phyloP scores from a whole-genome alignment of 2,329 filamentous ascomycete genomes.

The Thelonectria discophora region DNA sequence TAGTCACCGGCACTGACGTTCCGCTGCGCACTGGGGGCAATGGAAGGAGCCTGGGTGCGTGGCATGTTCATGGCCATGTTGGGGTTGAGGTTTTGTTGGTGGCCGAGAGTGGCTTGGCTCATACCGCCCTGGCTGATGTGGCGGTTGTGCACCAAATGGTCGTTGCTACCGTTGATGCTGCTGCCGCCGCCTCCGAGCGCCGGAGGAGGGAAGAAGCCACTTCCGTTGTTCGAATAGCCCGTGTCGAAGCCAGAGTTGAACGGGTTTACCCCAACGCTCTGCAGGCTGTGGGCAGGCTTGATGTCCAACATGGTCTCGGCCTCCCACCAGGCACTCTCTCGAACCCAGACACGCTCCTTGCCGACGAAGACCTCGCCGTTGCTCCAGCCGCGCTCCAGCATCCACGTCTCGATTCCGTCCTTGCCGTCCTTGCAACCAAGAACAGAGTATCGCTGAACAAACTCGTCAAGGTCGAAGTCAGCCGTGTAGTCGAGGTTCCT shows the following conservation, averaged over 20 bases:
- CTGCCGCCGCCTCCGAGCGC: constrained; percentile 68
- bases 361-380: constrained; percentile 96
- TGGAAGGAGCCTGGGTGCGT: constrained; percentile 62
- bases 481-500: constrained; percentile 94
- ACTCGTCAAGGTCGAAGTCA: constrained; percentile 95
- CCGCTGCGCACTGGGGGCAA: constrained; percentile 66
- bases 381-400: constrained; percentile 95
- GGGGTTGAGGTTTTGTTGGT: constrained; percentile 46
- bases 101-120: constrained; percentile 62
- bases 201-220: constrained; percentile 75
- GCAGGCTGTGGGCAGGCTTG: constrained; percentile 68
- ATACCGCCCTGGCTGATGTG: constrained; percentile 65
- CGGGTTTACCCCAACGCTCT: constrained; percentile 56
- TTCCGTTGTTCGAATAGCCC: constrained; percentile 72
- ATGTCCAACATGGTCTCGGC: constrained; percentile 95
- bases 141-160: constrained; percentile 73
- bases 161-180: constrained; percentile 73
- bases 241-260: constrained; percentile 66
- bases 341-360: constrained; percentile 92
- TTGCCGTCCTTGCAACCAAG: constrained; percentile 90
- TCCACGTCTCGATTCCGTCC: constrained; percentile 94
- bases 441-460: constrained; percentile 80
- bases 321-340: constrained; percentile 96
- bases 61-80: constrained; percentile 9
- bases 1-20: constrained; percentile 79